Base-by-base conservation (phyloP, 192 early-diverging fungal species). In the Backusella parvicylindrica region DNA sequence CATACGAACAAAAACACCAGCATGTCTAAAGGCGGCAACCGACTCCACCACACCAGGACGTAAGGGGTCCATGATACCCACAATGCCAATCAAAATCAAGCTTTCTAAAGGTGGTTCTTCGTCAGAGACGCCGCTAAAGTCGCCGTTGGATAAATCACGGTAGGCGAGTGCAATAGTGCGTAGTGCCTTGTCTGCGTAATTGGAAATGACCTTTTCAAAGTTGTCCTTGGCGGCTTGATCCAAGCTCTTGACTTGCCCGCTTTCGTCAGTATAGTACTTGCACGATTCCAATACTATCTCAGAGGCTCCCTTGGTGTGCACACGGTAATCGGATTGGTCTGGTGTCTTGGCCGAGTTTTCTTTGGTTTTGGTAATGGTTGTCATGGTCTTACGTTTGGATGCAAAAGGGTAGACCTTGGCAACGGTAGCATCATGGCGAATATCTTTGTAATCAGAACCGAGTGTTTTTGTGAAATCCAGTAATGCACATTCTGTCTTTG, bases 1-100 rank as follows among this genome's bases (percentile, higher is more conserved):
- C 95, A 97, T 97, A 38, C 94, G 90, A 28, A 97, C 95, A 68
- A 87, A 85, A n/a, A 97, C 92, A 75, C 96, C 96, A 32, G 96
- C 95, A 64, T 83, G 83, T 70, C 89, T 87, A 80, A 95, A 97
- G 56, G 79, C 78, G 16, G 82, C 79, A 26, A 97, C 94, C 49
- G 93, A 89, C 76, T 91, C 86, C 0, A 87, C 83, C 15, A 95
- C 94, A 66, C 87, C 92, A 12, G 90, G 89, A 50, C 95, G 89
- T 7, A 96, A 87, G 31, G 95, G 95, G 82, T 97, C 95, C 83
- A 91, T 83, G 73, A 97, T 96, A 66, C 95, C 95, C 47, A 95
- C 87, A 12, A 97, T 84, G 40, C 91, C 92, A 37, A 94, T 78
- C 72, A 88, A 88, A 31, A 90, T 74, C 0, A 94, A 77, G 63